Base-by-base conservation (phyloP, 176 grass and related monocot species). In the Hordeum marinum region DNA sequence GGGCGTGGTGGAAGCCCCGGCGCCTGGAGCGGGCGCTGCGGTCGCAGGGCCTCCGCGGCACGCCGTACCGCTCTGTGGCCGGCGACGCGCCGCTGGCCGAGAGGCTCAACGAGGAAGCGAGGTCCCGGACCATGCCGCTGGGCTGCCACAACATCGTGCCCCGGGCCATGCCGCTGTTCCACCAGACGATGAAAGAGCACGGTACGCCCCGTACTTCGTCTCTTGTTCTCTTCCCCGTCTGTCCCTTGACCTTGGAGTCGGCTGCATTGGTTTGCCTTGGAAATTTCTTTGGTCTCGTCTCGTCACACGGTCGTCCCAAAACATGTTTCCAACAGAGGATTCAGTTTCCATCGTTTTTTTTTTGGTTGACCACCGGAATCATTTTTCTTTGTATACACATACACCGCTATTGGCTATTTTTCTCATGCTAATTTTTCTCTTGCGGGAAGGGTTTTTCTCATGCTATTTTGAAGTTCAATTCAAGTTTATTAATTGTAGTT, bases 21-120 rank as follows among this genome's bases (percentile, higher is more conserved):
- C 86, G 91, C 8, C 86, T 89, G 11, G 84, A 61, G 0, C 52
- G 77, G 23, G 83, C 24, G 76, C 88, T 96, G 7, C 67, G 91
- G 42, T 17, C 91, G 65, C 94, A 93, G 82, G 94, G 94, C 1
- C 74, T 96, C 55, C 39, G 79, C 2, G 94, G 94, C 78, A 95
- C 76, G n/a, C 17, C 68, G 72, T 95, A 93, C 64, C 81, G 77
- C 1, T 72, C 85, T 11, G 32, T 91, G 2, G 71, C 82, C 8
- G 94, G 94, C 27, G 94, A 93, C 80, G 50, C 82, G 35, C 80
- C 48, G 73, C 52, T 82, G 40, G 91, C 13, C 21, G 70, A 68
- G 24, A 42, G 41, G 77, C 94, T 96, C 42, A 87, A 83, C 80
- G 57, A 57, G 77, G 86, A 96, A 61, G 91, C 77, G n/a, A 66